Base-by-base conservation (phyloP, 75 land plant species). In the Gnetum montanum region DNA sequence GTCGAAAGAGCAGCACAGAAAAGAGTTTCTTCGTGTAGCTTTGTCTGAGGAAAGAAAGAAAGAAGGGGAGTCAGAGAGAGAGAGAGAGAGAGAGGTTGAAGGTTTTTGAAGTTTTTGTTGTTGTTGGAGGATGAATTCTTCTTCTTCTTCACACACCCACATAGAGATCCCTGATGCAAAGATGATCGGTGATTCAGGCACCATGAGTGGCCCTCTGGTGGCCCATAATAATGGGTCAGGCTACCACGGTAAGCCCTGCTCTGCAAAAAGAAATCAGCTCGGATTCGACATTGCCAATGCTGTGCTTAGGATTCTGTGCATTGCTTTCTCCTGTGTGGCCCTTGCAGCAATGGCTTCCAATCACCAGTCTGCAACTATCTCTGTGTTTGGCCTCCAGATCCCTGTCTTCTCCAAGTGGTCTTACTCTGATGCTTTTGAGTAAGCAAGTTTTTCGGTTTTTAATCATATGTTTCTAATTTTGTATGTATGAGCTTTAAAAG, bases 401-500 rank as follows among this genome's bases (percentile, higher is more conserved):
- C 73, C 75, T 34, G 38, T 81, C 35, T 53, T 48, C 28, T 60
- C 84, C 65, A 75, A 81, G 49, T 81, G 84, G 84, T 68, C 76
- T 52, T 81, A 61, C 60, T 68, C 84, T 34, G 56, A 81, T 55
- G 65, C 84, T 16, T 62, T 81, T 50, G 79, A 75, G 84, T 81
- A 59, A 74, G 72, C 33, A 28, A 31, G 18, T 11, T 3, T 1
- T 54, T 11, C 15, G 8, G 10, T 28, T 54, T 23, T 57, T 3
- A 46, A 13, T 18, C 48, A 46, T 46, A 13, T 18, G n/a, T n/a
- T n/a, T n/a, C n/a, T n/a, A n/a, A n/a, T n/a, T n/a, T n/a, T n/a
- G n/a, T 36, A 36, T 6, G 38, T 36, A 36, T 36, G 38, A 36
- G 10, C 6, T 10, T 36, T 36, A 36, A 36, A 36, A 36, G 6